A percentile compares a stretch with the other conserved stretches of the same genome.
Evolutionary conservation across 78 protist species (phyloP).

Genomic region (Chrysochromulina tobinii): DNA sequence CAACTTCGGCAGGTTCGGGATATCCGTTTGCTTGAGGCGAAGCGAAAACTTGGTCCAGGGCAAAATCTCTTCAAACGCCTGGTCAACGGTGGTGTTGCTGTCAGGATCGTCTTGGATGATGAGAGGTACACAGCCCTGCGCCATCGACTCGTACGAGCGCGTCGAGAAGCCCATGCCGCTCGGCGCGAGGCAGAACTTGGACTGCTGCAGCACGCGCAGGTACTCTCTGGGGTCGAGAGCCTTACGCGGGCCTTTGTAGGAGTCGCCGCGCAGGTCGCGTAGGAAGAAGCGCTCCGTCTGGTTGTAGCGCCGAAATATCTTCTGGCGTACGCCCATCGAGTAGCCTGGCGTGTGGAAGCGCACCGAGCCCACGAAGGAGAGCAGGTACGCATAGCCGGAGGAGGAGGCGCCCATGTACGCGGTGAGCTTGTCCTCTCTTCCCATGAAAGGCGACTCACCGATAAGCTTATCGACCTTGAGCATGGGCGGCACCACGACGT

Average conservation of each 20-base stretch:
- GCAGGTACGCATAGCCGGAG: not conserved
- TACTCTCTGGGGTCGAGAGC: not conserved
- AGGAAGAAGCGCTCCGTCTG: constrained; percentile 4
- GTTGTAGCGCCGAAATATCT: not conserved
- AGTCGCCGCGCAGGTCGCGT: constrained; percentile 20
- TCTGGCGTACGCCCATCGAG: constrained; percentile 10
- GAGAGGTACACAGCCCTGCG: constrained; percentile 22
- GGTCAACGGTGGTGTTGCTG: not conserved
- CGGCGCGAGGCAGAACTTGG: constrained; percentile 23
- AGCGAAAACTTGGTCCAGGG: not conserved
- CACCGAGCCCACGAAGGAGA: not conserved
- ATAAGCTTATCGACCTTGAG: not conserved
- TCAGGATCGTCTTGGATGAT: constrained; percentile 2
- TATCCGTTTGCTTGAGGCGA: not conserved
- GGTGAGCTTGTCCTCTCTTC: too few species aligned
- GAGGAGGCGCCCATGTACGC: too few species aligned
- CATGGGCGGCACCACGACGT: constrained; percentile 23
- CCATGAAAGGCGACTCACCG: not conserved
- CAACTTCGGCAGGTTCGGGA: not conserved
- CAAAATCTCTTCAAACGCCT: not conserved
- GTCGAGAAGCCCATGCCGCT: constrained; percentile 25
- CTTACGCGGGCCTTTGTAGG: not conserved
- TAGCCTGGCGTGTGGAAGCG: constrained; percentile 19
- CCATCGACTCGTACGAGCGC: not conserved
- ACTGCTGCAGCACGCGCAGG: not conserved